A percentile compares a stretch with the other conserved stretches of the same genome.
These are phyloP conservation scores for Musa acuminata DNA, from an alignment of 176 grass and related monocot genomes.

Conservation along the genomic window DNA sequence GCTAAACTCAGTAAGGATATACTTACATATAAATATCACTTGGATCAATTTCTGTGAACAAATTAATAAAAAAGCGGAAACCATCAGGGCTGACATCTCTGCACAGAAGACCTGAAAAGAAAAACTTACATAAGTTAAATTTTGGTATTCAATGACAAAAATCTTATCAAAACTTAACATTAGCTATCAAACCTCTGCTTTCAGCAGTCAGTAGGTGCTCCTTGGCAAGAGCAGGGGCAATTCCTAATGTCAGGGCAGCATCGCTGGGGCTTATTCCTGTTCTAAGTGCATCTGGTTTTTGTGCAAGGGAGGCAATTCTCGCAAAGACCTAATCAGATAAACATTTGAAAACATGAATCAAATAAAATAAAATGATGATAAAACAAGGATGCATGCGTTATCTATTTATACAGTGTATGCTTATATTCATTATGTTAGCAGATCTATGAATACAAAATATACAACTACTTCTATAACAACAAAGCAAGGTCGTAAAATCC, in stretches of 20 bases:
- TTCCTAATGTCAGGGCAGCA: conserved; percentile 90
- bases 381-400: neutral
- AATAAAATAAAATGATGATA: neutral
- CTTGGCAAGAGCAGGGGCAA: conserved; percentile 92
- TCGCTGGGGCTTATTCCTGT: conserved; percentile 90
- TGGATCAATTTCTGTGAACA: conserved; percentile 89
- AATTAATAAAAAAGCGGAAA: conserved; percentile 82
- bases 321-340: conserved; percentile 60
- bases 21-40: conserved; percentile 81
- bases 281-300: conserved; percentile 66
- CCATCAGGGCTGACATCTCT: conserved; percentile 89
- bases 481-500: too few relatives aligned
- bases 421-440: too few relatives aligned
- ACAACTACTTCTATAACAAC: too few relatives aligned
- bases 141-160: conserved; percentile 8
- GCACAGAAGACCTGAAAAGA: conserved; percentile 61
- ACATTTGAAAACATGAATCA: neutral
- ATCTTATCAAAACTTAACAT: conserved; percentile 5
- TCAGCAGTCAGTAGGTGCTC: conserved; percentile 96
- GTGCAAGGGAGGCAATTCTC: conserved; percentile 66
- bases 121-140: neutral
- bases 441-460: too few relatives aligned
- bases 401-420: neutral
- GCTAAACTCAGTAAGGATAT: neutral
- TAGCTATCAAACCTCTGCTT: conserved; percentile 52